phyloP scores from a whole-genome alignment of 805 yeast genomes.

The Vanderwaltozyma verrucispora region DNA sequence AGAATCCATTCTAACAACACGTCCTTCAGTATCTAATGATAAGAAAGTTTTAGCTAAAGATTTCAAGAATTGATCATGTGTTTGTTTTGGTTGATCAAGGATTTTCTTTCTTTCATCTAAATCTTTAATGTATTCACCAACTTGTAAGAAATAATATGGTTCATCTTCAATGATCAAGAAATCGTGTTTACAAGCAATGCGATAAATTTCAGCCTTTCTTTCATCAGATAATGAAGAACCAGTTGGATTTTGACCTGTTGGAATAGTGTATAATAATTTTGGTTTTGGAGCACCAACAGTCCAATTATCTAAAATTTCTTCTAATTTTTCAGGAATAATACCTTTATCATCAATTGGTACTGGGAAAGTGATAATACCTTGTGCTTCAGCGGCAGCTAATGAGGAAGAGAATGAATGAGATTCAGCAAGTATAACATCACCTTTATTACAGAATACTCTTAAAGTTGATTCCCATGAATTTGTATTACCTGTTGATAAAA shows the following conservation, averaged over 20 bases:
- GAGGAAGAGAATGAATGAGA: conserved; percentile 79
- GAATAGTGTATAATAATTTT: conserved; percentile 77
- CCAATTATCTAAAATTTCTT: conserved; percentile 57
- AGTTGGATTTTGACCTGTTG: conserved; percentile 98
- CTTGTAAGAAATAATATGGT: conserved; percentile 94
- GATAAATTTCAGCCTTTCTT: conserved; percentile 69
- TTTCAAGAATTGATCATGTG: conserved; percentile 56
- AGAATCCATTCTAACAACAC: conserved; percentile 83
- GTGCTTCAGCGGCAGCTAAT: conserved; percentile 67
- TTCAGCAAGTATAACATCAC: conserved; percentile 78
- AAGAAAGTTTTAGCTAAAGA: conserved; percentile 68
- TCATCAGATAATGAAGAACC: conserved; percentile 74
- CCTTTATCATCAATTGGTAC: conserved; percentile 74
- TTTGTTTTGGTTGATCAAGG: conserved; percentile 13
- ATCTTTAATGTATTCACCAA: conserved; percentile 61
- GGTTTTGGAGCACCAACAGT: conserved; percentile 55
- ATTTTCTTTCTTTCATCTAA: conserved; percentile 23
- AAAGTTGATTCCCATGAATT: conserved; percentile 77
- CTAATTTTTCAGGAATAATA: conserved; percentile 62
- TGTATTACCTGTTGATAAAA: conserved; percentile 79
- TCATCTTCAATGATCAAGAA: conserved; percentile 87
- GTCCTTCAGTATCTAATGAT: conserved; percentile 72
- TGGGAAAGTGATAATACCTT: conserved; percentile 59
- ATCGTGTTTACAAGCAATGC: conserved; percentile 76
- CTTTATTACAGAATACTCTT: conserved; percentile 65